Percentiles rank a stretch among this genome's conserved stretches.
Conservation (phyloP, 352 stramenopile species). For the Globisporangium uncinulatum region DNA sequence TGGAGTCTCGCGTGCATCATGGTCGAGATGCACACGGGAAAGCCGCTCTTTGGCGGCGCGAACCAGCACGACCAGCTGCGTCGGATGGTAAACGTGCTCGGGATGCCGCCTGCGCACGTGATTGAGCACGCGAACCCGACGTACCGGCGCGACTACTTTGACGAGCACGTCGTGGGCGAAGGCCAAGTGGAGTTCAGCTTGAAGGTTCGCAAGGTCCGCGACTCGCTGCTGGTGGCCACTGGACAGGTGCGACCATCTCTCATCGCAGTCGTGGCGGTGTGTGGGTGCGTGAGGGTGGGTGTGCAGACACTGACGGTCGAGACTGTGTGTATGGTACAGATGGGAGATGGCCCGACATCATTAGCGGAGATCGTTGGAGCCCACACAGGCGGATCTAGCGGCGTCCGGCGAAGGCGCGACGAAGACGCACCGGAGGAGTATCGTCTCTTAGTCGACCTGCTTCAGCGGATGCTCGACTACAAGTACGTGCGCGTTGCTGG, state of each 20-base stretch:
- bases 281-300: neutral
- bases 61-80: constrained; percentile 97
- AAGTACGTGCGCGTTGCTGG: constrained; percentile 53
- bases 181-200: constrained; percentile 57
- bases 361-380: constrained; percentile 57
- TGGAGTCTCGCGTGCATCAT: constrained; percentile 88
- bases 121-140: constrained; percentile 84
- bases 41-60: constrained; percentile 95
- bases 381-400: constrained; percentile 30
- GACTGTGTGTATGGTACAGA: constrained; percentile 10
- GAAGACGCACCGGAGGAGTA: constrained; percentile 87
- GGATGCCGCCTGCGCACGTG: constrained; percentile 90
- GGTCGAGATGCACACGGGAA: constrained; percentile 98
- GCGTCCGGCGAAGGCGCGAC: constrained; percentile 38
- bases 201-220: constrained; percentile 45
- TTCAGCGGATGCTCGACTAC: constrained; percentile 94
- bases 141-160: constrained; percentile 91
- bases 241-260: constrained; percentile 18
- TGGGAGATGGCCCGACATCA: constrained; percentile 31
- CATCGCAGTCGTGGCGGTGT: neutral
- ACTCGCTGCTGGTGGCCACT: constrained; percentile 17
- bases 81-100: constrained; percentile 94
- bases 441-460: constrained; percentile 90
- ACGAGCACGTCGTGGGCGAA: constrained; percentile 63
- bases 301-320: constrained; percentile 6